Conservation (phyloP, 2,329 filamentous ascomycete species). For the Colletotrichum lindemuthianum region DNA sequence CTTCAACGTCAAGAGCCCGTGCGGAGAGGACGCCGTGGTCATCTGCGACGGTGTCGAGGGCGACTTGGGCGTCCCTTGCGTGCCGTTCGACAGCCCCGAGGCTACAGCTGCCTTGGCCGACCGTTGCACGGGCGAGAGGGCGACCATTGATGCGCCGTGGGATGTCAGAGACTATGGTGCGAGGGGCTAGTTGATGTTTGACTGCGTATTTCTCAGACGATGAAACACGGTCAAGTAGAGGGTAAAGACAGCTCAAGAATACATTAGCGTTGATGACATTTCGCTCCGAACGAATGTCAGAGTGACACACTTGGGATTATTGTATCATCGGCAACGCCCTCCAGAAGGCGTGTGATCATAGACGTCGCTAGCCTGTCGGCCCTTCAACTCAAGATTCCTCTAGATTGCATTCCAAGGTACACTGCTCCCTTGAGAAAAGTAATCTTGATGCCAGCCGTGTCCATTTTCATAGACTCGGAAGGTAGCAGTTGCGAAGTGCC, state of each 20-base stretch:
- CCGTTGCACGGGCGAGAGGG: constrained; percentile 43
- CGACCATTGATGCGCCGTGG: constrained; percentile 36
- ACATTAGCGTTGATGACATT: too few relatives aligned
- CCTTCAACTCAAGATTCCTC: too few relatives aligned
- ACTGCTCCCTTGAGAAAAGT: too few relatives aligned
- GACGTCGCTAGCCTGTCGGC: too few relatives aligned
- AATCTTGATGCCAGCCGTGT: too few relatives aligned
- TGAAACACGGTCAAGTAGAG: neutral
- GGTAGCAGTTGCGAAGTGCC: too few relatives aligned
- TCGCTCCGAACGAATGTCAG: too few relatives aligned
- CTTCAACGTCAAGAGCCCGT: constrained; percentile 64
- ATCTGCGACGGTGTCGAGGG: constrained; percentile 60
- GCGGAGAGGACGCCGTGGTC: constrained; percentile 53
- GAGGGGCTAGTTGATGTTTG: neutral
- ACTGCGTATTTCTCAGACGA: neutral
- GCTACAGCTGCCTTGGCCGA: constrained; percentile 44
- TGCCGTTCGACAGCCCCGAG: constrained; percentile 46
- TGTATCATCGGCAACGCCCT: too few relatives aligned
- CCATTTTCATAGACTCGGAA: too few relatives aligned
- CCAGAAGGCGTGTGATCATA: too few relatives aligned
- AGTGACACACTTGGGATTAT: too few relatives aligned
- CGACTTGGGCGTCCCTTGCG: constrained; percentile 47
- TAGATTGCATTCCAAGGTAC: rapidly evolving
- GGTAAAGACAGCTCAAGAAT: too few relatives aligned
- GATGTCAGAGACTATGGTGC: constrained; percentile 19